Conservation (phyloP, 345 rosid genomes). For the Boechera stricta region DNA sequence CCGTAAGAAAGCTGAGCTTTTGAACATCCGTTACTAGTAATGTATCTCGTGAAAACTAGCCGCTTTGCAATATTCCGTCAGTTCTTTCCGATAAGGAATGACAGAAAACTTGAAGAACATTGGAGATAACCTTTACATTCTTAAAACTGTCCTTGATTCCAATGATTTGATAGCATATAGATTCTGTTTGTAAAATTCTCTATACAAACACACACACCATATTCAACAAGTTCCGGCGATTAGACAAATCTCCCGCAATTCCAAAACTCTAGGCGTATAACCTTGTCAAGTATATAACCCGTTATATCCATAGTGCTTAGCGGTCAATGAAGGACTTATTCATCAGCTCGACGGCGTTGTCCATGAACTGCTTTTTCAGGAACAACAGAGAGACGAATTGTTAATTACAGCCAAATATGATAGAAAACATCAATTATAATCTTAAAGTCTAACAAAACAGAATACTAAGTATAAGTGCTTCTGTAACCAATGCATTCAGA, state of each 20-base stretch:
- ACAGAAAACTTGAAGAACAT: slow-evolving; percentile 4
- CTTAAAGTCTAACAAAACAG: neutral
- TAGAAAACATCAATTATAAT: slow-evolving; percentile 7
- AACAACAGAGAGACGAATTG: slow-evolving; percentile 21
- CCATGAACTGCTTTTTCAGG: slow-evolving; percentile 76
- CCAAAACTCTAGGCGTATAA: slow-evolving; percentile 36
- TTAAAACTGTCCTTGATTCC: slow-evolving; percentile 19
- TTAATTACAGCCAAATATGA: slow-evolving; percentile 1
- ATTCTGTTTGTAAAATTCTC: slow-evolving; percentile 20
- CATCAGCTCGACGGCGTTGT: slow-evolving; percentile 81
- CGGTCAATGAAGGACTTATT: slow-evolving; percentile 88
- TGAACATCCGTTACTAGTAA: no score
- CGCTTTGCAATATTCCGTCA: no score
- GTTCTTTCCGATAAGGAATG: neutral
- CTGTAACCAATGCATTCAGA: neutral
- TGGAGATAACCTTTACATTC: neutral
- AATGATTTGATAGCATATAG: slow-evolving; percentile 21
- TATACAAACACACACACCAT: slow-evolving; percentile 29
- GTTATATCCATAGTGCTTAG: slow-evolving; percentile 32
- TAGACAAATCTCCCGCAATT: slow-evolving; percentile 27
- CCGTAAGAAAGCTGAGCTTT: no score
- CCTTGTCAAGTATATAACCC: slow-evolving; percentile 9
- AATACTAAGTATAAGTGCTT: neutral
- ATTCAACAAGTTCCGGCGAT: slow-evolving; percentile 22
- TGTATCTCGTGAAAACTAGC: no score